A percentile compares a stretch with the other conserved stretches of the same genome.
phyloP scores from a whole-genome alignment of 345 rosid species.

The Populus tremula region DNA sequence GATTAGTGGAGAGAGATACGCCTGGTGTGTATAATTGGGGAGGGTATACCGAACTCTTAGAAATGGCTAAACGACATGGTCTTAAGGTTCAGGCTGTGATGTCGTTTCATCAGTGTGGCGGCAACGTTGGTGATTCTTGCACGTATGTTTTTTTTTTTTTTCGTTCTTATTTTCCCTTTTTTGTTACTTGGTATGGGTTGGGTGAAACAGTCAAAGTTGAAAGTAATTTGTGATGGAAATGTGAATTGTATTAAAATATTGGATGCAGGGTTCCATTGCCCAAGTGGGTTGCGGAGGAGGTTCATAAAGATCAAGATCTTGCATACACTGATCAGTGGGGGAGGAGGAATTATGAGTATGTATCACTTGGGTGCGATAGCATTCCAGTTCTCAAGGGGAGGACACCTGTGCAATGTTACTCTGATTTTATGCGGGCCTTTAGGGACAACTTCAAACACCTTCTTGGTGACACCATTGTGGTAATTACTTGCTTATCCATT shows the following conservation, averaged over 20 bases:
- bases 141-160: constrained; percentile 39
- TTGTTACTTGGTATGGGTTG: not conserved
- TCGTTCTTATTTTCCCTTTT: too few species aligned
- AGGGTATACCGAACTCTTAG: constrained; percentile 76
- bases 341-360: constrained; percentile 80
- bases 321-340: constrained; percentile 99
- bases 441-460: constrained; percentile 72
- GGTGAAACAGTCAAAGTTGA: not conserved
- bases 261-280: constrained; percentile 77
- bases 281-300: constrained; percentile 80
- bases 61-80: constrained; percentile 85
- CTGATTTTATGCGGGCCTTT: constrained; percentile 93
- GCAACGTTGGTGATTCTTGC: constrained; percentile 98
- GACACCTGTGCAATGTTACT: constrained; percentile 86
- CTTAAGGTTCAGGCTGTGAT: constrained; percentile 97
- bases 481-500: constrained; percentile 21
- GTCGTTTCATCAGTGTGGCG: constrained; percentile 99
- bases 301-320: constrained; percentile 63
- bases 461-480: constrained; percentile 91
- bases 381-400: constrained; percentile 86
- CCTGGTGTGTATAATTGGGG: constrained; percentile 94
- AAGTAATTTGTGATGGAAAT: not conserved
- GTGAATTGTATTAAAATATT: not conserved
- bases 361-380: constrained; percentile 90
- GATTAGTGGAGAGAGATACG: constrained; percentile 83